Evolutionary conservation across 2,329 filamentous ascomycete genomes (phyloP).

Genomic region (Diaporthe sp.): DNA sequence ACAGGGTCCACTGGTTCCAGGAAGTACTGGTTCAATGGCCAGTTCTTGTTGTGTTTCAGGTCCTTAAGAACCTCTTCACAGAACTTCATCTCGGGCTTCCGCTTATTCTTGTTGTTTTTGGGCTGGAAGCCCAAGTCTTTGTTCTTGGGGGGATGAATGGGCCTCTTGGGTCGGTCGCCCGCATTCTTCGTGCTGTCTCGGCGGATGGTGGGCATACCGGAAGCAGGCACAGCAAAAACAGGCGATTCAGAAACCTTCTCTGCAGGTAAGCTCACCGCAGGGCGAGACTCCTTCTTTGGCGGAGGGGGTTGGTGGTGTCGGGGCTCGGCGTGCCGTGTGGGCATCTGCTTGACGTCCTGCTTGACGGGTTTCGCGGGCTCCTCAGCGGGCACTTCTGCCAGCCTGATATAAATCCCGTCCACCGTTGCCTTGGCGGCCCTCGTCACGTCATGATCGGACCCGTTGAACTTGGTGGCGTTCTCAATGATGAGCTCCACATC

Average conservation of each 20-base stretch:
- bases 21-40: conserved; percentile 77
- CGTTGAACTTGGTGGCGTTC: conserved; percentile 88
- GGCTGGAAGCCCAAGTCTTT: conserved; percentile 90
- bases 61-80: conserved; percentile 85
- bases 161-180: conserved; percentile 86
- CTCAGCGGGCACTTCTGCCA: conserved; percentile 55
- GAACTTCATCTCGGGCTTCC: conserved; percentile 90
- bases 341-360: conserved; percentile 62
- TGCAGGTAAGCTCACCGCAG: conserved; percentile 45
- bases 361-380: conserved; percentile 73
- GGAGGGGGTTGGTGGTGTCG: conserved; percentile 50
- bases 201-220: conserved; percentile 84
- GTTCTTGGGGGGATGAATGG: conserved; percentile 90
- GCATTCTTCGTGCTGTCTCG: conserved; percentile 84
- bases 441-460: conserved; percentile 78
- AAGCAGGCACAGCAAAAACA: conserved; percentile 78
- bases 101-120: conserved; percentile 91
- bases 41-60: conserved; percentile 79
- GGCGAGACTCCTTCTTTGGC: conserved; percentile 43
- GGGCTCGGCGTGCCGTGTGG: conserved; percentile 57
- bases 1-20: conserved; percentile 90
- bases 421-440: conserved; percentile 65
- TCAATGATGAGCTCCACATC: conserved; percentile 83
- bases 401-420: conserved; percentile 60
- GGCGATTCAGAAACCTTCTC: conserved; percentile 50